Evolutionary conservation across 768 basidiomycete genomes (phyloP).

Genomic region (Pisolithus microcarpus): DNA sequence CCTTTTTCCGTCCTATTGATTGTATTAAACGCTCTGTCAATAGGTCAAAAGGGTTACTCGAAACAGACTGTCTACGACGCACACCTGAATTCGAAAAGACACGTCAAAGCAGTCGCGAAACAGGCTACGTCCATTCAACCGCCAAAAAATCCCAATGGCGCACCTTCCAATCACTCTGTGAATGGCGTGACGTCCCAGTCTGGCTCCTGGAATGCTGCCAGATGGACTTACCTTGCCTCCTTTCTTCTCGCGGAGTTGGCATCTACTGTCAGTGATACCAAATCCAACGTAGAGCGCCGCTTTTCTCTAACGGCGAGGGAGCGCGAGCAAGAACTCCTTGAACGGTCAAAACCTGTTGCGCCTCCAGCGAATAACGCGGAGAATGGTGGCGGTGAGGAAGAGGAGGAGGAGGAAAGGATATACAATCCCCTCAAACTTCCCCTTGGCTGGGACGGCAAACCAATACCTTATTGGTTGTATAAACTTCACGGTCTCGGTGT

Average conservation of each 20-base stretch:
- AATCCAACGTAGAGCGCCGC: constrained; percentile 92
- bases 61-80: constrained; percentile 98
- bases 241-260: constrained; percentile 59
- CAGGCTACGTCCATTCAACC: constrained; percentile 42
- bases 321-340: constrained; percentile 87
- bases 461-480: constrained; percentile 98
- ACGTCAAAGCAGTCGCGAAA: constrained; percentile 82
- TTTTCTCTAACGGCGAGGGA: constrained; percentile 97
- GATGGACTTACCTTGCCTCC: constrained; percentile 62
- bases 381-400: constrained; percentile 47
- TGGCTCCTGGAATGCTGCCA: constrained; percentile 59
- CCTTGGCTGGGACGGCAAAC: constrained; percentile 97
- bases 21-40: background rate
- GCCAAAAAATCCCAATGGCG: constrained; percentile 30
- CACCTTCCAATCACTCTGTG: constrained; percentile 26
- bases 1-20: constrained; percentile 3
- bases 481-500: constrained; percentile 98
- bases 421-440: constrained; percentile 98
- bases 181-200: constrained; percentile 27
- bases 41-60: constrained; percentile 91
- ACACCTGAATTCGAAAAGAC: constrained; percentile 92
- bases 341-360: constrained; percentile 50
- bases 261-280: constrained; percentile 75
- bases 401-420: constrained; percentile 93
- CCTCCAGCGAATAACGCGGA: constrained; percentile 37